Conservation (phyloP, 2,329 filamentous ascomycete species). For the Grosmannia penicillata region DNA sequence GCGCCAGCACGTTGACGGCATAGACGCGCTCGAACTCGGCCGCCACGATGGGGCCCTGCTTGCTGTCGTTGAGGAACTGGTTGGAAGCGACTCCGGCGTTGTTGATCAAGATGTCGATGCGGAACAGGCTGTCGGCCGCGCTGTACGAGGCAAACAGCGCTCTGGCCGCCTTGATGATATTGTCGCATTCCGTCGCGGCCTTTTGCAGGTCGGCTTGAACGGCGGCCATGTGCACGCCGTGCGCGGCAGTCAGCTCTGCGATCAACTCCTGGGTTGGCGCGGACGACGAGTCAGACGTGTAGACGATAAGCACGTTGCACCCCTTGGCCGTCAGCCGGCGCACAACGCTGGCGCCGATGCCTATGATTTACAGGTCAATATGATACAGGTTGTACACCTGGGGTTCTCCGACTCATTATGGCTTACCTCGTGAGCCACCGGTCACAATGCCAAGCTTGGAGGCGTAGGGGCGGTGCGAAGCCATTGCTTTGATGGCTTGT, state of each 20-base stretch:
- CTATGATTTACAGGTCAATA: constrained; percentile 23
- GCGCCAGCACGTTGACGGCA: constrained; percentile 43
- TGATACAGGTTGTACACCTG: too few relatives aligned
- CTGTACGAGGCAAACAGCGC: constrained; percentile 25
- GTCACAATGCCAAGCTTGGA: constrained; percentile 24
- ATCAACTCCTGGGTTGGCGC: constrained; percentile 28
- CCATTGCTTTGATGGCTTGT: not conserved
- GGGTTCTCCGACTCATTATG: too few relatives aligned
- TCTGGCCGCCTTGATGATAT: not conserved
- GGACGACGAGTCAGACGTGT: constrained; percentile 14
- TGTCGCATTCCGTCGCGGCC: constrained; percentile 9
- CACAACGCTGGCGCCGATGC: constrained; percentile 45
- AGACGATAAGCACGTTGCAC: constrained; percentile 42
- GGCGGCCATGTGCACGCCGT: constrained; percentile 1
- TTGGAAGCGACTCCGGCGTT: constrained; percentile 1
- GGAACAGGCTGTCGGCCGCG: constrained; percentile 32
- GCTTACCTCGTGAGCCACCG: constrained; percentile 27
- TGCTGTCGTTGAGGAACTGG: not conserved
- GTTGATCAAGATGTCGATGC: constrained; percentile 2
- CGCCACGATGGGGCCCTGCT: not conserved
- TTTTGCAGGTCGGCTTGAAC: constrained; percentile 10
- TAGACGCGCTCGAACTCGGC: constrained; percentile 22
- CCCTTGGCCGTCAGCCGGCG: constrained; percentile 45
- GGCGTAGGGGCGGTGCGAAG: not conserved
- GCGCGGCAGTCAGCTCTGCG: constrained; percentile 19